Evolutionary conservation across 225 moss, liverwort and hornwort genomes (phyloP).

Genomic region (Pseudisothecium myosuroides): DNA sequence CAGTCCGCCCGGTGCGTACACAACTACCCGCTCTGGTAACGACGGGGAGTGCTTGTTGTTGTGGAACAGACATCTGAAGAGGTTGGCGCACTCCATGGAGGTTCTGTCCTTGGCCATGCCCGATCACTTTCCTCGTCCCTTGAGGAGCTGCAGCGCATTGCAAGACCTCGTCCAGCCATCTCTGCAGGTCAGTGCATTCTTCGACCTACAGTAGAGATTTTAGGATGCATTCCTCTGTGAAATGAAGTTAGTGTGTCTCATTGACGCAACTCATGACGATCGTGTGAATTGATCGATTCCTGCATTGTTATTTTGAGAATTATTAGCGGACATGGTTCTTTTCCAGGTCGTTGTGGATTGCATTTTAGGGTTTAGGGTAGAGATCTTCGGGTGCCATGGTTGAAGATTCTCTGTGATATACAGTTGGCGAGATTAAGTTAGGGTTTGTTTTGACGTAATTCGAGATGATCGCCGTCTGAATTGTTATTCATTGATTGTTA

Average conservation of each 20-base stretch:
- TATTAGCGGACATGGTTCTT: not conserved
- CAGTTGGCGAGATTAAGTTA: not conserved
- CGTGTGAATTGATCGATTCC: not conserved
- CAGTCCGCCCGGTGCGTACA: conserved; percentile 56
- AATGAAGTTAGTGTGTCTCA: not conserved
- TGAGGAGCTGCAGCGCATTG: not conserved
- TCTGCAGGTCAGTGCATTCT: not conserved
- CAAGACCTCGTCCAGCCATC: not conserved
- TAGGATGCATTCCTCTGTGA: not conserved
- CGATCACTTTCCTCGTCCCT: conserved; percentile 19
- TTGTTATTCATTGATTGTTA: not conserved
- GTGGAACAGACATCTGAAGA: conserved; percentile 64
- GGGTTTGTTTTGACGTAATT: not conserved
- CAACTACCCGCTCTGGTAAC: conserved; percentile 58
- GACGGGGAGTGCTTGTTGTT: conserved; percentile 43
- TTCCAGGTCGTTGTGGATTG: not conserved
- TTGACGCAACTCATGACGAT: not conserved
- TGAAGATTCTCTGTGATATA: no score
- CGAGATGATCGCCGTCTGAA: not conserved
- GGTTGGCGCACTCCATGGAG: conserved; percentile 54
- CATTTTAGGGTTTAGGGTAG: not conserved
- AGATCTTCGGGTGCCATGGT: not conserved
- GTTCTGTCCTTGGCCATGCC: conserved; percentile 28
- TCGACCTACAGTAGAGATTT: not conserved
- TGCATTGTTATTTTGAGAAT: no score